Evolutionary conservation across 306 rosid species (phyloP).

Genomic region (Sindora glabra): DNA sequence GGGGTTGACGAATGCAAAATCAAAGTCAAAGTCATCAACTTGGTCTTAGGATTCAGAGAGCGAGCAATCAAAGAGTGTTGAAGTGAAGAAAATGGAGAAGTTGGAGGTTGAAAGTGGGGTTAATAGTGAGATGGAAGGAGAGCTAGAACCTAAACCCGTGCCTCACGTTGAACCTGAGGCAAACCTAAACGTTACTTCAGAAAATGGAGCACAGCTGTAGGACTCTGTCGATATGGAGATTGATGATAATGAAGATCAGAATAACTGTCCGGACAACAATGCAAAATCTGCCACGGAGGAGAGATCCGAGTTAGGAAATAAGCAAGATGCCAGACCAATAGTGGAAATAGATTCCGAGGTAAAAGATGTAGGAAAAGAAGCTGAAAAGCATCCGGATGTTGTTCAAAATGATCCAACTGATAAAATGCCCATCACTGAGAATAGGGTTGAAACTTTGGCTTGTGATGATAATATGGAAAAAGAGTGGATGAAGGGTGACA

Average conservation of each 20-base stretch:
- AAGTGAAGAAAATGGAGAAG: constrained; percentile 60
- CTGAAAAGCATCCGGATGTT: constrained; percentile 18
- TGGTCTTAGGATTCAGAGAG: constrained; percentile 43
- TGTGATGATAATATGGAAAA: constrained; percentile 16
- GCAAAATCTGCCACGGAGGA: constrained; percentile 18
- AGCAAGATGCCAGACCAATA: constrained; percentile 19
- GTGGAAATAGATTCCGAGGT: constrained; percentile 13
- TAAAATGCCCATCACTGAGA: constrained; percentile 7
- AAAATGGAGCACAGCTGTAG: constrained; percentile 24
- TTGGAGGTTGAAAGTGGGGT: constrained; percentile 44
- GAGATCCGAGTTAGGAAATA: not conserved
- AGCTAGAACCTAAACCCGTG: constrained; percentile 52
- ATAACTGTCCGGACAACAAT: constrained; percentile 20
- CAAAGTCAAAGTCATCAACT: constrained; percentile 42
- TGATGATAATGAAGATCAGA: constrained; percentile 23
- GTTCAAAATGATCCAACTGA: constrained; percentile 14
- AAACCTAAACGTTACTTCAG: constrained; percentile 4
- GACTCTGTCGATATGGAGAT: constrained; percentile 6
- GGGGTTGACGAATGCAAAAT: constrained; percentile 29
- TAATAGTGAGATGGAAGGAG: constrained; percentile 79
- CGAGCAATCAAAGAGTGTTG: no score
- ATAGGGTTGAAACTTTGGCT: constrained; percentile 5
- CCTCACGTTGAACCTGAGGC: constrained; percentile 8
- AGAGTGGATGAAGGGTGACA: constrained; percentile 19
- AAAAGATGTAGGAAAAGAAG: constrained; percentile 24